Percentiles rank a stretch among this genome's conserved stretches.
Conservation (phyloP, 495 filamentous ascomycete species). For the Aspergillus avenaceus region DNA sequence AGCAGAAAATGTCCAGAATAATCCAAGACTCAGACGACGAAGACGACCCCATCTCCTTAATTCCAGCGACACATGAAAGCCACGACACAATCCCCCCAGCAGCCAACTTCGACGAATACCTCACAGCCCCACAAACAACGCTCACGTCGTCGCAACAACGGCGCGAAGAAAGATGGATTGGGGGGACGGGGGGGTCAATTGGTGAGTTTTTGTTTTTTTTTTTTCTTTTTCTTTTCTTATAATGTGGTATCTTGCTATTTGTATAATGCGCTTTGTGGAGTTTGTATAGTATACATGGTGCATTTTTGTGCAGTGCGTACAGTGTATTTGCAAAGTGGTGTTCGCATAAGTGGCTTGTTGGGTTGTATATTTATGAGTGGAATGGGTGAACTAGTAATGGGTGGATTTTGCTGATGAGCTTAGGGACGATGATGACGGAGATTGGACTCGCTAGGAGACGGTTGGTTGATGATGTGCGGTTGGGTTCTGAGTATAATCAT, state of each 20-base stretch:
- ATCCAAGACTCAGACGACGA: slow-evolving; percentile 52
- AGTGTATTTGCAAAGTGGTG: too few relatives aligned
- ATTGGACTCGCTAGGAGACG: slow-evolving; percentile 35
- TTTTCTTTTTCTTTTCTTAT: not conserved
- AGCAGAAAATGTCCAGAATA: slow-evolving; percentile 38
- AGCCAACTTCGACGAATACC: slow-evolving; percentile 39
- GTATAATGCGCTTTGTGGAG: too few relatives aligned
- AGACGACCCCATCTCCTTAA: slow-evolving; percentile 23
- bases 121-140: slow-evolving; percentile 29
- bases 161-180: slow-evolving; percentile 39
- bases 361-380: too few relatives aligned
- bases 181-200: slow-evolving; percentile 29
- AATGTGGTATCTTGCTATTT: too few relatives aligned
- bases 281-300: too few relatives aligned
- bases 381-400: not conserved
- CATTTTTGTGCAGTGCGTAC: too few relatives aligned
- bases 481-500: too few relatives aligned
- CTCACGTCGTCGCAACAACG: slow-evolving; percentile 31
- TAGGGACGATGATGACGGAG: slow-evolving; percentile 37
- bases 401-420: not conserved
- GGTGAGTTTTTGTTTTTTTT: slow-evolving; percentile 20
- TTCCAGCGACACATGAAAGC: not conserved
- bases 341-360: not conserved
- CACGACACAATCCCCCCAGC: slow-evolving; percentile 18
- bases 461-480: slow-evolving; percentile 37